phyloP scores from a whole-genome alignment of 192 early-diverging fungal genomes.

The Mortierella claussenii region DNA sequence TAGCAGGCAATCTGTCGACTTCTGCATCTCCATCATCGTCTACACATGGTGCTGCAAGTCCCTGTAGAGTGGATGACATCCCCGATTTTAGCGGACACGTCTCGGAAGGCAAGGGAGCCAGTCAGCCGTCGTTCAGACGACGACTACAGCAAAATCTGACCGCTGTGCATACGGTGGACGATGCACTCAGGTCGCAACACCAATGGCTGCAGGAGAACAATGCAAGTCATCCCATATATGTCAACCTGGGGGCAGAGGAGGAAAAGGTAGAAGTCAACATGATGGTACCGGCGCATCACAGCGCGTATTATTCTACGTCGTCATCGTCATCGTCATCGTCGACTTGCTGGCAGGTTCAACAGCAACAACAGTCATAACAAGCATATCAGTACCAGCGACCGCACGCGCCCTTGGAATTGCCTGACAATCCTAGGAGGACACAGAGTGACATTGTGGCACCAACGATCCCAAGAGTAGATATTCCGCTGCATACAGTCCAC shows the following conservation, averaged over 20 bases:
- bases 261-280: neutral
- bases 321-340: neutral
- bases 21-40: neutral
- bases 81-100: neutral
- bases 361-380: neutral
- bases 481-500: neutral
- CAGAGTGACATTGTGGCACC: constrained; percentile 1
- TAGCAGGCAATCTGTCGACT: neutral
- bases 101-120: too few relatives aligned
- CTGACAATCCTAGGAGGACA: neutral
- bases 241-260: neutral
- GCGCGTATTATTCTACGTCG: neutral
- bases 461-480: neutral
- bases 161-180: constrained; percentile 22
- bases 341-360: too few relatives aligned
- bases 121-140: neutral
- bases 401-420: neutral
- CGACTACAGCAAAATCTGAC: constrained; percentile 18
- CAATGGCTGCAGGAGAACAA: constrained; percentile 19
- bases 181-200: neutral
- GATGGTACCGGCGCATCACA: neutral
- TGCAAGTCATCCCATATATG: constrained; percentile 19
- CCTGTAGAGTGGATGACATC: neutral
- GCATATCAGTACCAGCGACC: neutral
- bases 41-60: too few relatives aligned